Percentiles rank a stretch among this genome's conserved stretches.
phyloP scores from a whole-genome alignment of 495 filamentous ascomycete species.

The Baudoinia panamericana region DNA sequence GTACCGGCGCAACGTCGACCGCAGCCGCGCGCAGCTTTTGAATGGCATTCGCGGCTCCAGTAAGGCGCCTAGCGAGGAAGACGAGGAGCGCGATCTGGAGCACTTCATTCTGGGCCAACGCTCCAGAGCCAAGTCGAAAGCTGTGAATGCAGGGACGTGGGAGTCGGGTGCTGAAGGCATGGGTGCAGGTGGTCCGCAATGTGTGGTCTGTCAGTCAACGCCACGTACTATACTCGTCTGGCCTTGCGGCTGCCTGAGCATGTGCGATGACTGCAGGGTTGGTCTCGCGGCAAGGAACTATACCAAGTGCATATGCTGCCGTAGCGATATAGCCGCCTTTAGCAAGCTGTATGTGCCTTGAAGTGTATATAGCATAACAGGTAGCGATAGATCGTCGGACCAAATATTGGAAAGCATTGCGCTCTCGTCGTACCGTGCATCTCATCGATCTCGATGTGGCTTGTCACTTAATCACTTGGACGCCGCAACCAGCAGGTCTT shows the following conservation, averaged over 20 bases:
- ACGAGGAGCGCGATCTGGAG: conserved; percentile 72
- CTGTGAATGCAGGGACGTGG: conserved; percentile 36
- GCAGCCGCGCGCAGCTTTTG: conserved; percentile 54
- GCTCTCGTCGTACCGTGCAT: too few species aligned
- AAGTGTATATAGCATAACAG: background rate
- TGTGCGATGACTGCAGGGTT: conserved; percentile 91
- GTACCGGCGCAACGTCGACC: conserved; percentile 51
- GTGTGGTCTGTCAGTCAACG: conserved; percentile 83
- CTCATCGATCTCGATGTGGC: too few species aligned
- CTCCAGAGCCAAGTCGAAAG: conserved; percentile 23
- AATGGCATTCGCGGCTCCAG: conserved; percentile 24
- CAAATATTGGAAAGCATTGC: too few species aligned
- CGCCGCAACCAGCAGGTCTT: too few species aligned
- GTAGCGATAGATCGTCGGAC: conserved; percentile 1
- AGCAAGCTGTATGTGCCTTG: conserved; percentile 81
- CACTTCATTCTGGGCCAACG: conserved; percentile 50
- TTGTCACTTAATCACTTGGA: too few species aligned
- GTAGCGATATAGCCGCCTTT: conserved; percentile 74
- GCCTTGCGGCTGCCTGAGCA: conserved; percentile 87
- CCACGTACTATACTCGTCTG: conserved; percentile 85
- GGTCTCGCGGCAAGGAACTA: conserved; percentile 95
- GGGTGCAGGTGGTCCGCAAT: conserved; percentile 65
- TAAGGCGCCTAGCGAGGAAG: conserved; percentile 39
- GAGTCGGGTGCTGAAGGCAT: conserved; percentile 55
- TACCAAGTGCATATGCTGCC: conserved; percentile 84